phyloP scores from a whole-genome alignment of 805 yeast species.

The Cyberlindnera japonica region DNA sequence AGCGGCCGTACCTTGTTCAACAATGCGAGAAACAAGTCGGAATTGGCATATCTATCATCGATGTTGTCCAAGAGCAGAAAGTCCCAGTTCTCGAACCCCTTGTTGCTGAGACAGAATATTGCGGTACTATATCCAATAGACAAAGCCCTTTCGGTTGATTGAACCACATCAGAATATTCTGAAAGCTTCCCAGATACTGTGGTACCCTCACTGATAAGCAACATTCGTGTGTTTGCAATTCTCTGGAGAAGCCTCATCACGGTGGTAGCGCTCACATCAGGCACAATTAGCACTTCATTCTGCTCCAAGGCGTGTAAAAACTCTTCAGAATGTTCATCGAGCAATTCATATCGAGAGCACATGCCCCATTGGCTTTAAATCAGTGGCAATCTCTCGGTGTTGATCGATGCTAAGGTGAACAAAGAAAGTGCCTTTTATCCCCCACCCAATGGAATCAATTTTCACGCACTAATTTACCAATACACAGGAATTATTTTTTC shows the following conservation, averaged over 20 bases:
- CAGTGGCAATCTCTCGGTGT: background rate
- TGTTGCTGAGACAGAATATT: background rate
- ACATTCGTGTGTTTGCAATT: background rate
- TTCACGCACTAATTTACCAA: too few species aligned
- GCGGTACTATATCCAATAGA: background rate
- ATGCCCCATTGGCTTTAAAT: too few species aligned
- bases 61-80: conserved; percentile 12
- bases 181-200: background rate
- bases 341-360: background rate
- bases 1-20: background rate
- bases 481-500: too few species aligned
- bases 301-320: background rate
- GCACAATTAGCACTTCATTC: background rate
- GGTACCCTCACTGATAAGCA: background rate
- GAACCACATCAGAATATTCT: too few species aligned
- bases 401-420: background rate
- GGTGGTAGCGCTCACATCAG: background rate
- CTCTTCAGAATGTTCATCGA: background rate
- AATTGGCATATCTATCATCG: conserved; percentile 9
- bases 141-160: background rate
- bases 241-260: background rate
- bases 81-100: conserved; percentile 4
- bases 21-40: conserved; percentile 13
- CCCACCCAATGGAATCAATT: too few species aligned
- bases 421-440: background rate